Conservation (phyloP, 2,329 filamentous ascomycete genomes). For the Alternaria ventricosa region DNA sequence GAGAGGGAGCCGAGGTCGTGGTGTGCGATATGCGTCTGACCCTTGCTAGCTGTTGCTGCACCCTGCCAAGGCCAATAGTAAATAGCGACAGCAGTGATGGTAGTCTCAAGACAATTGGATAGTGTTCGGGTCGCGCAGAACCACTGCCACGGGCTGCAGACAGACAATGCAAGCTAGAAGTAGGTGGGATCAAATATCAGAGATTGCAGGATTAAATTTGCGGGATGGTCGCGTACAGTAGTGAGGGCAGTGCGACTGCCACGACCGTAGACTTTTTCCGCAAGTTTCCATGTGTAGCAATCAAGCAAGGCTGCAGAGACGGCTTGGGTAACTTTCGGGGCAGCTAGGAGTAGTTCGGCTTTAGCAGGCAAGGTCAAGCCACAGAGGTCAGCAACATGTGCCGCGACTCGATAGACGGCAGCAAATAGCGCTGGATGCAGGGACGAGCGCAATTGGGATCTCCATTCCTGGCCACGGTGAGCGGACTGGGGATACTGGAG, state of each 20-base stretch:
- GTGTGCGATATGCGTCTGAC: constrained; percentile 42
- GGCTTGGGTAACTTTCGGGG: constrained; percentile 79
- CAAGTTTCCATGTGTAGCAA: constrained; percentile 86
- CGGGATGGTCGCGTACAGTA: constrained; percentile 63
- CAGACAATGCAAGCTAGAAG: constrained; percentile 70
- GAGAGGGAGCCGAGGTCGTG: constrained; percentile 34
- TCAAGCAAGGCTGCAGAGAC: constrained; percentile 79
- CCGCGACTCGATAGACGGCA: constrained; percentile 69
- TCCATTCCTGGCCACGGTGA: constrained; percentile 78
- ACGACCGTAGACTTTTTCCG: constrained; percentile 73
- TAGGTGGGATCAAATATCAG: constrained; percentile 29
- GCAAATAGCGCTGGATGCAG: constrained; percentile 91
- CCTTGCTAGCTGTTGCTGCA: constrained; percentile 19
- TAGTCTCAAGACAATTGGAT: constrained; percentile 93
- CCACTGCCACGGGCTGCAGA: constrained; percentile 92
- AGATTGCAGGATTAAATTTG: constrained; percentile 19
- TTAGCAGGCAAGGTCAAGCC: constrained; percentile 62
- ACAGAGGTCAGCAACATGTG: constrained; percentile 63
- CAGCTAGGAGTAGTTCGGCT: constrained; percentile 71
- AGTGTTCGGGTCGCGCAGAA: constrained; percentile 93
- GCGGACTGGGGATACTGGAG: constrained; percentile 22
- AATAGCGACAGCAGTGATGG: constrained; percentile 79
- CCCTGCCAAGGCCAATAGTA: constrained; percentile 84
- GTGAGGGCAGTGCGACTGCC: constrained; percentile 70
- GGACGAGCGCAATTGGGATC: constrained; percentile 83